Conservation (phyloP, 1,139 yeast genomes). For the Nakaseomyces uthaithaninus region DNA sequence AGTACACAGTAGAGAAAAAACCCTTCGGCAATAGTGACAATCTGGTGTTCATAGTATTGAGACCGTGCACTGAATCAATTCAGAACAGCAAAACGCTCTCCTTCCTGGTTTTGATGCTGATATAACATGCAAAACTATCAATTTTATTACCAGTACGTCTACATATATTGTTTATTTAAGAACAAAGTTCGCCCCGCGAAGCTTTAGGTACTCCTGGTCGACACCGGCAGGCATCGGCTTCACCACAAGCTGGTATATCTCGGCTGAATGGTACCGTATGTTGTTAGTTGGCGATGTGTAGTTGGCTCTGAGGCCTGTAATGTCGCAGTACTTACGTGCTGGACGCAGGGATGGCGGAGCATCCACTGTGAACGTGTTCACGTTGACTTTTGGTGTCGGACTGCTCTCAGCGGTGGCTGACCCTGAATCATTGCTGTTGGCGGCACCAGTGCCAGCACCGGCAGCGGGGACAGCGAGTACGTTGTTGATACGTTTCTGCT, state of each 20-base stretch:
- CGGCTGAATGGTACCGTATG: slow-evolving; percentile 72
- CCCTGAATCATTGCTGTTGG: slow-evolving; percentile 10
- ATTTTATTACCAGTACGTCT: background rate
- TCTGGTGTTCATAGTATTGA: no score
- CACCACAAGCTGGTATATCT: slow-evolving; percentile 70
- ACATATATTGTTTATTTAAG: slow-evolving; percentile 40
- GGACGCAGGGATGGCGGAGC: slow-evolving; percentile 91
- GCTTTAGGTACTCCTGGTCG: slow-evolving; percentile 83
- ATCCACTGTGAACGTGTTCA: slow-evolving; percentile 55
- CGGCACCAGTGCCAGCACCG: slow-evolving; percentile 11
- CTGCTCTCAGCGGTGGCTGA: slow-evolving; percentile 7
- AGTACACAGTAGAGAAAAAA: no score
- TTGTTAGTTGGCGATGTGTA: slow-evolving; percentile 74
- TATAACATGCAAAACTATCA: background rate
- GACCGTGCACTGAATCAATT: no score
- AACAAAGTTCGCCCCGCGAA: slow-evolving; percentile 83
- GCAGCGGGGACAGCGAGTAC: slow-evolving; percentile 6
- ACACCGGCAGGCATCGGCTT: slow-evolving; percentile 81
- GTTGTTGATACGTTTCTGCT: slow-evolving; percentile 37
- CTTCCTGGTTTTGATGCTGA: background rate
- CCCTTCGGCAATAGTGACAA: background rate
- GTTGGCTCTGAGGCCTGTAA: slow-evolving; percentile 77
- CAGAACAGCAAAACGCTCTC: background rate
- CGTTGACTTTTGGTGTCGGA: slow-evolving; percentile 15
- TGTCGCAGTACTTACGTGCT: slow-evolving; percentile 78